These are phyloP conservation scores for Dendrostoma leiphaemia DNA, from an alignment of 2,329 filamentous ascomycete species.

Conservation along the genomic window DNA sequence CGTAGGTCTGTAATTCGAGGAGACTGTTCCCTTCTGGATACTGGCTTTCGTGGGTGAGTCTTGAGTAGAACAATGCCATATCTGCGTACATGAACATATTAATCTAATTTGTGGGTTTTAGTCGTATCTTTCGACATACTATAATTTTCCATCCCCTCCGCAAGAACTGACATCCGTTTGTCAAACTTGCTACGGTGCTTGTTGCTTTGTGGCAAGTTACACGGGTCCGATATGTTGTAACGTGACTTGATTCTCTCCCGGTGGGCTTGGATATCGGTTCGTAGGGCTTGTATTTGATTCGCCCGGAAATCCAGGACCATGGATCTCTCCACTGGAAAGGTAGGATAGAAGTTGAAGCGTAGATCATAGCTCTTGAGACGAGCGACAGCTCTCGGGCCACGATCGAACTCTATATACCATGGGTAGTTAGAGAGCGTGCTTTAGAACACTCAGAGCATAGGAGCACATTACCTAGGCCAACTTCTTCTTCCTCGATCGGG, in stretches of 20 bases:
- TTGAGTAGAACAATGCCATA: not conserved
- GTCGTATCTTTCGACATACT: not conserved
- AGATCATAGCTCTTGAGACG: not conserved
- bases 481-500: too few relatives aligned
- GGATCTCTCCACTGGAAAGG: not conserved
- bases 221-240: not conserved
- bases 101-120: too few relatives aligned
- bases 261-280: not conserved
- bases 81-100: not conserved
- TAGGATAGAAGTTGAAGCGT: constrained; percentile 5
- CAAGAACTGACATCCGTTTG: not conserved
- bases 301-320: not conserved
- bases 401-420: too few relatives aligned
- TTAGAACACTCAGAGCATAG: too few relatives aligned
- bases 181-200: not conserved
- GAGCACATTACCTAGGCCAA: too few relatives aligned
- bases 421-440: too few relatives aligned
- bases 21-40: not conserved
- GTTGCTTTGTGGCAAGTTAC: not conserved
- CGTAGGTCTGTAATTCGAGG: not conserved
- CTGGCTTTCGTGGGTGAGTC: not conserved
- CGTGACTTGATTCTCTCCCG: not conserved
- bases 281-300: not conserved
- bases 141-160: not conserved
- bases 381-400: too few relatives aligned